Evolutionary conservation across 1,284 basidiomycete species (phyloP).

Genomic region (Pascua guehoae): DNA sequence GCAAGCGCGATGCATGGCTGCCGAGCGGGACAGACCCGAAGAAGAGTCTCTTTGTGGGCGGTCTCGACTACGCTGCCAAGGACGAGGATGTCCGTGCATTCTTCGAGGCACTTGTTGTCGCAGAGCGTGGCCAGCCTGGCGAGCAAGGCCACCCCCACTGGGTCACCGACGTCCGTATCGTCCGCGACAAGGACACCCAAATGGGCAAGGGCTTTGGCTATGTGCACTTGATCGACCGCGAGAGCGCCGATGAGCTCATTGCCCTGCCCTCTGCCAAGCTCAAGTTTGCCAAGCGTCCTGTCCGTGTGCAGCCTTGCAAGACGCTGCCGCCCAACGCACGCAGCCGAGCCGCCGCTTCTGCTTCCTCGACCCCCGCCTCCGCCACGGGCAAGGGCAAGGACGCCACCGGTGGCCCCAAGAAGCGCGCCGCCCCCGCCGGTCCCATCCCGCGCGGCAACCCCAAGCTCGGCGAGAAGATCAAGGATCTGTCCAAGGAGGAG

Average conservation of each 20-base stretch:
- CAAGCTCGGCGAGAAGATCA: slow-evolving; percentile 68
- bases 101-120: slow-evolving; percentile 73
- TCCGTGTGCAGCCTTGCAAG: slow-evolving; percentile 82
- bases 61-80: slow-evolving; percentile 84
- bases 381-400: slow-evolving; percentile 3
- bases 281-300: slow-evolving; percentile 82
- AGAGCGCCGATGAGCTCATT: slow-evolving; percentile 83
- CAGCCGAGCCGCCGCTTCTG: slow-evolving; percentile 20
- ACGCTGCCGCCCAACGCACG: slow-evolving; percentile 46
- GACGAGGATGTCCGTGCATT: slow-evolving; percentile 85
- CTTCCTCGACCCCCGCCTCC: slow-evolving; percentile 7
- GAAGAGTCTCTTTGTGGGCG: slow-evolving; percentile 83
- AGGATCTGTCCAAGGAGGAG: slow-evolving; percentile 73
- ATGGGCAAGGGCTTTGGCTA: slow-evolving; percentile 98
- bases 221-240: slow-evolving; percentile 77
- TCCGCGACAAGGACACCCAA: slow-evolving; percentile 88
- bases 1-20: slow-evolving; percentile 41
- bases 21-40: slow-evolving; percentile 63
- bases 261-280: slow-evolving; percentile 69
- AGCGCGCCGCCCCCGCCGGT: slow-evolving; percentile 3
- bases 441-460: slow-evolving; percentile 71
- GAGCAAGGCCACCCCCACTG: slow-evolving; percentile 51
- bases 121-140: slow-evolving; percentile 62
- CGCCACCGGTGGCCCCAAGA: slow-evolving; percentile 2
- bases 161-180: slow-evolving; percentile 80